A percentile compares a stretch with the other conserved stretches of the same genome.
Conservation (phyloP, 257 asterid genomes). For the Buddleja alternifolia region DNA sequence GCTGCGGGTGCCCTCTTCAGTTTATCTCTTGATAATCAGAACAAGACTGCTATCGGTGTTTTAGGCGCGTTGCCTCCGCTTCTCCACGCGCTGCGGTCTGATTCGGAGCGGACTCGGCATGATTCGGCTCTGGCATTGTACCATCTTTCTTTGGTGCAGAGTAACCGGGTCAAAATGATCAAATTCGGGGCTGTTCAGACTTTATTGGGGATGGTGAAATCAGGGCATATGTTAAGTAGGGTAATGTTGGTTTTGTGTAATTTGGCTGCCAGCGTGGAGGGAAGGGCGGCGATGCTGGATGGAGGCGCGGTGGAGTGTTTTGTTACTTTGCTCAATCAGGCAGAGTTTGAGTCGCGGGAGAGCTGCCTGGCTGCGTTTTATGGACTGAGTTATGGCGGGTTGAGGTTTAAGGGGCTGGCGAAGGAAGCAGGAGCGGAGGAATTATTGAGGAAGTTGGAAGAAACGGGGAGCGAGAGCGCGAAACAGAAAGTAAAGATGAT, state of each 20-base stretch:
- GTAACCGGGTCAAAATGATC: conserved; percentile 80
- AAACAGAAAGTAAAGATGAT: conserved; percentile 59
- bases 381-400: conserved; percentile 89
- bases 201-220: conserved; percentile 65
- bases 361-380: conserved; percentile 67
- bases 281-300: conserved; percentile 80
- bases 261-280: conserved; percentile 72
- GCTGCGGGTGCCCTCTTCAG: conserved; percentile 95
- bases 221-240: conserved; percentile 69
- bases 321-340: conserved; percentile 47
- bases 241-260: conserved; percentile 67
- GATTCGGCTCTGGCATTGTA: conserved; percentile 86
- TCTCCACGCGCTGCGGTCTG: conserved; percentile 72
- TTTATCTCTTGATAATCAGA: conserved; percentile 80
- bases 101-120: conserved; percentile 79
- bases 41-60: conserved; percentile 90
- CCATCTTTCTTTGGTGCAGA: conserved; percentile 78
- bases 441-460: conserved; percentile 54
- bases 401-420: conserved; percentile 88
- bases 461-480: conserved; percentile 44
- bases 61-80: conserved; percentile 90
- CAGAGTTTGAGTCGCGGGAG: conserved; percentile 58
- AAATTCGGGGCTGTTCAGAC: conserved; percentile 75
- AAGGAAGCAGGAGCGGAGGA: conserved; percentile 88
- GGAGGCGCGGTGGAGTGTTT: conserved; percentile 68